Evolutionary conservation across 2,329 filamentous ascomycete species (phyloP), one percentile per base, ranked within the genome.

Genomic region (Alternaria longipes): DNA sequence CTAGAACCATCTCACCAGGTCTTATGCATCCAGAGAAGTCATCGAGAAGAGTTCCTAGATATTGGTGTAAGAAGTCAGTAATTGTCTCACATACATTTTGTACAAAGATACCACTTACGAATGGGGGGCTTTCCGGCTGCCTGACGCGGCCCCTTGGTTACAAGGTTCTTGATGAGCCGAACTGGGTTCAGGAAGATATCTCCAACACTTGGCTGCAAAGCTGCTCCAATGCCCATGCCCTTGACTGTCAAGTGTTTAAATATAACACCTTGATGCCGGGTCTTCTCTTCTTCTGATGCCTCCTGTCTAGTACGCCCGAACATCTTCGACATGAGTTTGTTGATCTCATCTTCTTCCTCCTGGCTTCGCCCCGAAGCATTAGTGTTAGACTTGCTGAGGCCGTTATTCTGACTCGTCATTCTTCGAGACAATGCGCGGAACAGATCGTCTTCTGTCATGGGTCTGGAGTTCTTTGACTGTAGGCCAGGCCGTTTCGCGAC

Each of bases 1-100:
- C 89, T 0, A 91, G 79, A 1, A 91, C 78, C 90, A 91, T 91
- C 76, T 91, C 89, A 20, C 89, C 90, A 0, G 90, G 89, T 73
- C 89, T 89, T 52, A 92, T 87, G 66, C 88, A 91, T 11, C 90
- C 90, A 72, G 89, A 86, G 59, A 85, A 87, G 67, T 86, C 83
- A 54, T 90, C 84, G 22, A 93, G 78, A 46, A 93, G 89, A 0
- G 88, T 89, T 26, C 24, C 24, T 26, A 26, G 24, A 26, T 26
- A 26, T 26, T 26, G 24, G 24, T 26, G 24, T 26, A 26, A 26
- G 24, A 26, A 26, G 7, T 26, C 24, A 26, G 24, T 26, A 26
- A 26, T 26, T 26, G 24, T 26, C 24, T 26, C 24, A 26, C 24
- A 26, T 26, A 26, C 24, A 26, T 7, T 26, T 7, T 26, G 24